These are phyloP conservation scores for Blastomyces silverae DNA, from an alignment of 2,329 filamentous ascomycete genomes.

Conservation along the genomic window DNA sequence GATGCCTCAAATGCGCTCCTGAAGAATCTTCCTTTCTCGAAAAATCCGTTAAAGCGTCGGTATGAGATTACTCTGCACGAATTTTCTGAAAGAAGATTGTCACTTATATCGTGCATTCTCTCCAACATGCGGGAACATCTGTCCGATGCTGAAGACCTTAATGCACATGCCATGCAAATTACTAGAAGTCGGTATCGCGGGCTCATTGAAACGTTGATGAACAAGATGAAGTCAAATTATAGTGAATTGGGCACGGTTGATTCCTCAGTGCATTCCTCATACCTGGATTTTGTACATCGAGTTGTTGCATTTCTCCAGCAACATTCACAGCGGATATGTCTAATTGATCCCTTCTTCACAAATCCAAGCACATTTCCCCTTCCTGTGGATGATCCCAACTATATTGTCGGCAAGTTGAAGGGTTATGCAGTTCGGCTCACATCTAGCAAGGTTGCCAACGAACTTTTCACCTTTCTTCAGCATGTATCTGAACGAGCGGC, in stretches of 20 bases:
- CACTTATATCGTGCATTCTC: conserved; percentile 51
- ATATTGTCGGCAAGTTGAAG: conserved; percentile 55
- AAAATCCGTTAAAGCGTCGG: conserved; percentile 30
- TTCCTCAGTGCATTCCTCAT: conserved; percentile 43
- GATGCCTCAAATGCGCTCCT: conserved; percentile 45
- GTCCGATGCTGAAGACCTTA: conserved; percentile 32
- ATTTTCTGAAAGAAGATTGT: conserved; percentile 49
- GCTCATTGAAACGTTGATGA: conserved; percentile 53
- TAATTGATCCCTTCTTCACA: conserved; percentile 54
- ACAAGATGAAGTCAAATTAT: conserved; percentile 55
- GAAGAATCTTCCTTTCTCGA: conserved; percentile 52
- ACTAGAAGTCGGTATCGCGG: conserved; percentile 43
- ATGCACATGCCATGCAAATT: conserved; percentile 33
- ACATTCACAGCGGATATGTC: conserved; percentile 50
- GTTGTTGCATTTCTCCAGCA: conserved; percentile 56
- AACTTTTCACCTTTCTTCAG: conserved; percentile 54
- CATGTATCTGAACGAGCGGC: conserved; percentile 54
- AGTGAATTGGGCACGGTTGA: conserved; percentile 44
- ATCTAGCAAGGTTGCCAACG: conserved; percentile 46
- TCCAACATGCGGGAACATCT: conserved; percentile 54
- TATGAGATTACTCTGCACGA: conserved; percentile 48
- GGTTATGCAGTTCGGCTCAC: conserved; percentile 52
- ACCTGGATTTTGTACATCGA: conserved; percentile 56
- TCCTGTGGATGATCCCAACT: conserved; percentile 54
- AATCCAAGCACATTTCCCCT: conserved; percentile 55